phyloP scores from a whole-genome alignment of 2,329 filamentous ascomycete species.

The Aurifilum marmelostoma region DNA sequence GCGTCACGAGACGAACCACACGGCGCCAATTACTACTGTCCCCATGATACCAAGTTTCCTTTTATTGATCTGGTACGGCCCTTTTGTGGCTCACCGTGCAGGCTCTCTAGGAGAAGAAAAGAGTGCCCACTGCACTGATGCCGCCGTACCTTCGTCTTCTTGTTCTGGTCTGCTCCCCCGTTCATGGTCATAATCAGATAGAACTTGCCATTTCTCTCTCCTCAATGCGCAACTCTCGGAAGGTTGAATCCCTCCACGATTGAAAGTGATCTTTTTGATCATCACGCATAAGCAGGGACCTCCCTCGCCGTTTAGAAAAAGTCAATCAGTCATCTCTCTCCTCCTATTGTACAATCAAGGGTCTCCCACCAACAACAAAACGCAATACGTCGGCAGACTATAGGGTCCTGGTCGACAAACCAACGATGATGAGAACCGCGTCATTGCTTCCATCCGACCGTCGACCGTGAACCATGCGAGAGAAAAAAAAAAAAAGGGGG shows the following conservation, averaged over 20 bases:
- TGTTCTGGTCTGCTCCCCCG: neutral
- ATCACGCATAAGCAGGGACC: neutral
- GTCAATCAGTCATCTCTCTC: neutral
- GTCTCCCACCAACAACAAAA: neutral
- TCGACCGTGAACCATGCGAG: conserved; percentile 1
- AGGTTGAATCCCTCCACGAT: conserved; percentile 20
- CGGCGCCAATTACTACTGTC: neutral
- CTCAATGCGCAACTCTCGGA: conserved; percentile 10
- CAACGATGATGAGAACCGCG: neutral
- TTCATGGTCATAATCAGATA: conserved; percentile 14
- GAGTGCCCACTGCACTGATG: conserved; percentile 14
- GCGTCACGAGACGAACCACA: neutral
- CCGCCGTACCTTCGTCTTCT: conserved; percentile 8
- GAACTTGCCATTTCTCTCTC: conserved; percentile 11
- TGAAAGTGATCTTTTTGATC: neutral
- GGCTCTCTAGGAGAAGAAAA: neutral
- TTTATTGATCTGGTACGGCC: neutral
- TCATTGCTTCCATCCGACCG: conserved; percentile 4
- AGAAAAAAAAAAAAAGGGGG: too few species aligned
- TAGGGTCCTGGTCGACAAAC: neutral
- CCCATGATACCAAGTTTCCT: neutral
- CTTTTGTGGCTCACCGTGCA: conserved; percentile 1
- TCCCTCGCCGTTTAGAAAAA: conserved; percentile 1
- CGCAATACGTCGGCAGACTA: neutral
- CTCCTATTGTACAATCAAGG: neutral